Percentiles rank a stretch among this genome's conserved stretches.
These are phyloP conservation scores for Alternaria atra DNA, from an alignment of 2,329 filamentous ascomycete species.

Conservation along the genomic window DNA sequence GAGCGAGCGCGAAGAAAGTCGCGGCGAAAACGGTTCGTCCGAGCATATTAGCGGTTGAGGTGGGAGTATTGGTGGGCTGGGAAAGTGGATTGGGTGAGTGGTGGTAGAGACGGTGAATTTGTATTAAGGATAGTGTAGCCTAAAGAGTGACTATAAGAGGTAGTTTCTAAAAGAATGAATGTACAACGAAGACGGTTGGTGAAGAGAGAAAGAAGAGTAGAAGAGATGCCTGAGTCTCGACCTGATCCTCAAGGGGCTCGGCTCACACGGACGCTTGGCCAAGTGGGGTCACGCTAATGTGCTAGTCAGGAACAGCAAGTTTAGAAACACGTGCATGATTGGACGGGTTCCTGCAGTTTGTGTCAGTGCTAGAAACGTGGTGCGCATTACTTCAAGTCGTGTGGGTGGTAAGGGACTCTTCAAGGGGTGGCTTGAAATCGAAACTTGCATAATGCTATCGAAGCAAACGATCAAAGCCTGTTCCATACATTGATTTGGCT, in stretches of 20 bases:
- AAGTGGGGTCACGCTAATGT: conserved; percentile 15
- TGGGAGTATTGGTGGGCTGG: neutral
- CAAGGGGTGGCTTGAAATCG: neutral
- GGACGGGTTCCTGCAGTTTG: conserved; percentile 22
- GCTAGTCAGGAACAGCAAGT: conserved; percentile 32
- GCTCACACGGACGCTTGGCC: conserved; percentile 12
- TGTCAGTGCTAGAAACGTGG: conserved; percentile 1
- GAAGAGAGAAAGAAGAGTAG: conserved; percentile 11
- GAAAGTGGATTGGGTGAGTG: neutral
- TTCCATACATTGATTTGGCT: neutral
- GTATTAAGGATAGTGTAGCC: conserved; percentile 21
- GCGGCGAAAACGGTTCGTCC: conserved; percentile 38
- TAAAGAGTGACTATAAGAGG: conserved; percentile 27
- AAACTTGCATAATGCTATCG: neutral
- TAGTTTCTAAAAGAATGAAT: conserved; percentile 20
- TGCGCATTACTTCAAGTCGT: neutral
- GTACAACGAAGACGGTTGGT: conserved; percentile 23
- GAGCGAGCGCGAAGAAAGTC: conserved; percentile 36
- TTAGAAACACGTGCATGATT: conserved; percentile 21
- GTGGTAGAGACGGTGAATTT: conserved; percentile 11
- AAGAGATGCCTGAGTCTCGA: conserved; percentile 13
- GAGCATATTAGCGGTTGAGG: conserved; percentile 35
- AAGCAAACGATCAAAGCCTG: neutral
- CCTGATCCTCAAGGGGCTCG: conserved; percentile 12
- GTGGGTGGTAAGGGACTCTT: neutral